Percentiles rank a stretch among this genome's conserved stretches.
phyloP scores from a whole-genome alignment of 2,329 filamentous ascomycete species.

The Nectriaceae sp. region DNA sequence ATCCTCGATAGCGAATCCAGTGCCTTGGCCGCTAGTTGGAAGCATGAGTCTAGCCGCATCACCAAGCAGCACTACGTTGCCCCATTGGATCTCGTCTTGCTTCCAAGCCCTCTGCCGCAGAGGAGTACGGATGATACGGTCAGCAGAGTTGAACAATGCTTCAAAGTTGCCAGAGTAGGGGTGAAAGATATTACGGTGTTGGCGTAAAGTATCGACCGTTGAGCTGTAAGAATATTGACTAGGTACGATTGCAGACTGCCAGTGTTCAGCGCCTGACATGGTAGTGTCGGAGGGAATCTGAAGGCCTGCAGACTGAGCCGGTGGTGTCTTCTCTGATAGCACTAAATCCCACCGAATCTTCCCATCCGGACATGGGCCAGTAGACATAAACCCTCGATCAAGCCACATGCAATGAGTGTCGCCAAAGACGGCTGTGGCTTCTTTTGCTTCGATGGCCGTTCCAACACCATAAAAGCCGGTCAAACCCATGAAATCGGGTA shows the following conservation, averaged over 20 bases:
- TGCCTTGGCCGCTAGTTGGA: constrained; percentile 28
- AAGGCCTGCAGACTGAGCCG: constrained; percentile 6
- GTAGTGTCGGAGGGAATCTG: background rate
- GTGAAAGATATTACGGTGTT: constrained; percentile 16
- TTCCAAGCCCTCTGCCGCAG: constrained; percentile 26
- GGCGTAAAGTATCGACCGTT: constrained; percentile 12
- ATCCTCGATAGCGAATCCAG: constrained; percentile 28
- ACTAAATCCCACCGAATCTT: constrained; percentile 29
- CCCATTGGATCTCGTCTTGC: constrained; percentile 24
- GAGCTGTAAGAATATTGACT: constrained; percentile 14
- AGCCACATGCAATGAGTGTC: constrained; percentile 20
- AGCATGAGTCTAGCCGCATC: constrained; percentile 27
- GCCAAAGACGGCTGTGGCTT: constrained; percentile 6
- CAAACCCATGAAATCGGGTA: constrained; percentile 22
- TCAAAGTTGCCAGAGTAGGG: constrained; percentile 22
- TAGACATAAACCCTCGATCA: constrained; percentile 18
- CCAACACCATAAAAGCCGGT: constrained; percentile 27
- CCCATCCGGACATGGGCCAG: constrained; percentile 15
- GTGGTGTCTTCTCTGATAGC: constrained; percentile 18
- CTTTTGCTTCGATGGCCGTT: constrained; percentile 1
- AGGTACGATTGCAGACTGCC: constrained; percentile 16
- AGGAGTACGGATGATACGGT: constrained; percentile 27
- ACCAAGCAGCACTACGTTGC: constrained; percentile 21
- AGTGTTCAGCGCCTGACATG: constrained; percentile 6
- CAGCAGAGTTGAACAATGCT: constrained; percentile 18